Base-by-base conservation (phyloP, 225 moss, liverwort and hornwort species). In the Lunularia cruciata region DNA sequence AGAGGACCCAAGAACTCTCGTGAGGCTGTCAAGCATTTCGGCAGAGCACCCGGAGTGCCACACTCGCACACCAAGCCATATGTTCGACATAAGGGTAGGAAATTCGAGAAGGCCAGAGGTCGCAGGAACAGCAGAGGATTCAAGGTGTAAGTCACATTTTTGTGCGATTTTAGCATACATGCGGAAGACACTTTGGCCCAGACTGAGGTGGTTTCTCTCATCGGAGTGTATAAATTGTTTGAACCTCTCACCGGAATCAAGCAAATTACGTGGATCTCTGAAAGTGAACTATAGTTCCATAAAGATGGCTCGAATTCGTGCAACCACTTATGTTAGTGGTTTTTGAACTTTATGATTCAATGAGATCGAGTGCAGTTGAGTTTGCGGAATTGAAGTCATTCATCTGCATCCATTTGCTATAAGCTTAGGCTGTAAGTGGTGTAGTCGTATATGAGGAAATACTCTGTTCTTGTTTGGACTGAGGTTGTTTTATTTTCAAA, bases 21-120 rank as follows among this genome's bases (percentile, higher is more conserved):
- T 26, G 94, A 95, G 79, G 94, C 89, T 61, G 91, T 91, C 75
- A 95, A 91, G 89, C 94, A 95, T 71, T 95, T 95, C 56, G 94
- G 94, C 14, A 89, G 94, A 76, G 94, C 94, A 23, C 91, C 91
- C 39, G 94, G 91, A 63, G 91, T 95, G 45, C 94, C 94, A 5
- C 94, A 95, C 63, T 86, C 81, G 20, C 81, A 37, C 63, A 91
- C 91, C 58, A 95, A 95, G 45, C 94, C 94, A 2, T 92, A 89
- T 53, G 91, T 92, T 22, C 87, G 89, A n/a, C 59, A 89, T 1
- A 95, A 91, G 83, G 94, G 94, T 33, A 81, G 89, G 51, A 95
- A 95, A 47, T 95, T 91, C 75, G 91, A 95, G 83, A 95, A 95
- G 69, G 94, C 91, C 67, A 81, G 90, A 68, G 91, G 94, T 65